A percentile compares a stretch with the other conserved stretches of the same genome.
These are phyloP conservation scores for Cyberlindnera suaveolens DNA, from an alignment of 805 yeast genomes.

Conservation along the genomic window DNA sequence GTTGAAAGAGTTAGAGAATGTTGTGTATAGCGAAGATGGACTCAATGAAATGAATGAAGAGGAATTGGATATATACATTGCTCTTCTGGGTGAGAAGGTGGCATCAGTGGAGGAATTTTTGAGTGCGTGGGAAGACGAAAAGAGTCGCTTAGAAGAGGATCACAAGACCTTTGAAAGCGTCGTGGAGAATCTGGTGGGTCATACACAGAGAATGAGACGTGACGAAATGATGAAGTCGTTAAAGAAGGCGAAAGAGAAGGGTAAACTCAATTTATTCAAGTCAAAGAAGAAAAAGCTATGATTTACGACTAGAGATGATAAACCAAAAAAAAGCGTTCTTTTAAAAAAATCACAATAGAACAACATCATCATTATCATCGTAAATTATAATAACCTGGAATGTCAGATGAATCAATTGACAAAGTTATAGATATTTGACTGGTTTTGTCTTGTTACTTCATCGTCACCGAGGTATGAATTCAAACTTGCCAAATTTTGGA, in stretches of 20 bases:
- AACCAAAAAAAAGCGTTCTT: no score
- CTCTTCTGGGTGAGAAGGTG: constrained; percentile 28
- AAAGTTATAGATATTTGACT: constrained; percentile 10
- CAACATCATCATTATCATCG: background rate
- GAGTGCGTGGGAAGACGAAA: constrained; percentile 46
- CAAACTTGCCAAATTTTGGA: constrained; percentile 21
- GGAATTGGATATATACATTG: constrained; percentile 34
- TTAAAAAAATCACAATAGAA: background rate
- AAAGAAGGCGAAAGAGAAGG: constrained; percentile 25
- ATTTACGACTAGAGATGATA: background rate
- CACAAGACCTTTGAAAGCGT: constrained; percentile 78
- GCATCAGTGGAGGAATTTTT: constrained; percentile 32
- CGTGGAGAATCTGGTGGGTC: constrained; percentile 85
- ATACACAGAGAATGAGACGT: constrained; percentile 74
- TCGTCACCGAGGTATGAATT: constrained; percentile 13
- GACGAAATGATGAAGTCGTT: constrained; percentile 32
- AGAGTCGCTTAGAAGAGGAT: constrained; percentile 48
- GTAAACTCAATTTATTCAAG: constrained; percentile 12
- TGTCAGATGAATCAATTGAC: constrained; percentile 1
- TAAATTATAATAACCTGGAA: background rate
- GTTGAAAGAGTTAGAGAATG: constrained; percentile 14
- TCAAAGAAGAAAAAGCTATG: constrained; percentile 3
- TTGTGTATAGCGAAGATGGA: constrained; percentile 12
- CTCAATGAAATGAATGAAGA: constrained; percentile 25
- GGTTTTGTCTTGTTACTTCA: background rate